A percentile compares a stretch with the other conserved stretches of the same genome.
phyloP scores from a whole-genome alignment of 2,329 filamentous ascomycete species.

The Aspergillus aculeatus region DNA sequence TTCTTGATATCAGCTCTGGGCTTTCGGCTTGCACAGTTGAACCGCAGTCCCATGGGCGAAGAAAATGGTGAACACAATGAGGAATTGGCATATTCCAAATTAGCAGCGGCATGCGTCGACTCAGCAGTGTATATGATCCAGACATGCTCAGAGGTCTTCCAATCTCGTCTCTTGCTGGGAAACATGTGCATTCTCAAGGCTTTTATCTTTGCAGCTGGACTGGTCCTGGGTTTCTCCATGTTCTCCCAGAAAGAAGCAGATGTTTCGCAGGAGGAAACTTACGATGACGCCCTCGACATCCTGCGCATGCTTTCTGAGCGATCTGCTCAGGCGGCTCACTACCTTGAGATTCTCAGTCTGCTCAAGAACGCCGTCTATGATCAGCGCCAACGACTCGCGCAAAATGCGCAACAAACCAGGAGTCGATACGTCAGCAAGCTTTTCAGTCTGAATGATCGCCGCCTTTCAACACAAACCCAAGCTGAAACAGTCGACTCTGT shows the following conservation, averaged over 20 bases:
- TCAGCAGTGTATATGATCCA: constrained; percentile 57
- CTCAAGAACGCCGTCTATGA: constrained; percentile 48
- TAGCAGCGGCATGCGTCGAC: constrained; percentile 57
- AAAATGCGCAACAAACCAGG: constrained; percentile 28
- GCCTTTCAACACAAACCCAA: constrained; percentile 12
- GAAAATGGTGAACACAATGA: constrained; percentile 20
- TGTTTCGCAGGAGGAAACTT: constrained; percentile 43
- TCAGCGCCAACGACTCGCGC: constrained; percentile 36
- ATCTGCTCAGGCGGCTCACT: constrained; percentile 58
- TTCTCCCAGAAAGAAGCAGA: constrained; percentile 52
- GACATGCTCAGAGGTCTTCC: constrained; percentile 52
- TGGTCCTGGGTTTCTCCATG: constrained; percentile 58
- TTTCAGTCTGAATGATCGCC: constrained; percentile 30
- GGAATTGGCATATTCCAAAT: constrained; percentile 31
- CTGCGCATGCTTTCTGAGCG: constrained; percentile 49
- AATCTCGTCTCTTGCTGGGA: constrained; percentile 46
- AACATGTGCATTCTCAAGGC: constrained; percentile 62
- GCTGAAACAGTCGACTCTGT: constrained; percentile 3
- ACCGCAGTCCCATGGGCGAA: constrained; percentile 25
- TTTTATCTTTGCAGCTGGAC: constrained; percentile 56
- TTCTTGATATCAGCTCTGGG: constrained; percentile 54
- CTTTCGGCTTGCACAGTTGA: constrained; percentile 31
- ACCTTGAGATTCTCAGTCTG: constrained; percentile 55
- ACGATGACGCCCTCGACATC: constrained; percentile 52
- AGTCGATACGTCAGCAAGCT: constrained; percentile 39